Percentiles rank a stretch among this genome's conserved stretches.
phyloP scores from a whole-genome alignment of 2,329 filamentous ascomycete species.

The Microdochium bolleyi region DNA sequence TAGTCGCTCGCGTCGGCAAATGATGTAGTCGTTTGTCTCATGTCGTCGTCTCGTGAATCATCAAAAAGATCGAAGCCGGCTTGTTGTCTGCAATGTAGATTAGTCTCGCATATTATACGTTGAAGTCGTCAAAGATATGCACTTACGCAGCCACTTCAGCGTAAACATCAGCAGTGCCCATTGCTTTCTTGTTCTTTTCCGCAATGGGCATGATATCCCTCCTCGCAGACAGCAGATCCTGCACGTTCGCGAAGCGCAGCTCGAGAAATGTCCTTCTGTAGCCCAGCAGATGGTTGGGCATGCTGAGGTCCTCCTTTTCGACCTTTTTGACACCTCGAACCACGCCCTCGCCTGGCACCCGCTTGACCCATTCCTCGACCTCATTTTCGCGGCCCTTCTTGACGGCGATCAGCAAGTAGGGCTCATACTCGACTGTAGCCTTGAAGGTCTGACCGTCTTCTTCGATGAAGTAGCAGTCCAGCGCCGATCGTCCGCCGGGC shows the following conservation, averaged over 20 bases:
- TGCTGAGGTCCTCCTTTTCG: conserved; percentile 86
- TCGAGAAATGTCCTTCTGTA: conserved; percentile 84
- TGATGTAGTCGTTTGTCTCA: conserved; percentile 59
- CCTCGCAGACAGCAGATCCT: conserved; percentile 76
- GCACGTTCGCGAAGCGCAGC: conserved; percentile 80
- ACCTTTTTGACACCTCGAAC: conserved; percentile 71
- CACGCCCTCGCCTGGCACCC: conserved; percentile 69
- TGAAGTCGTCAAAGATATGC: not conserved
- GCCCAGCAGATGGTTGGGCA: conserved; percentile 93
- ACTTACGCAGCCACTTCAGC: conserved; percentile 85
- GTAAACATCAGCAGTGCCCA: conserved; percentile 97
- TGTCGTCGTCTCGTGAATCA: conserved; percentile 71
- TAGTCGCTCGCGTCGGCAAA: conserved; percentile 90
- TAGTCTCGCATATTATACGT: conserved; percentile 1
- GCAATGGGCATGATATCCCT: conserved; percentile 82
- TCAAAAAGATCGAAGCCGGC: conserved; percentile 83
- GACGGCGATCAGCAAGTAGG: conserved; percentile 89
- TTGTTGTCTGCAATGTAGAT: conserved; percentile 17
- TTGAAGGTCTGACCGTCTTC: conserved; percentile 89
- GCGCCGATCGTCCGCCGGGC: conserved; percentile 75
- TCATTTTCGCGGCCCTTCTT: conserved; percentile 84
- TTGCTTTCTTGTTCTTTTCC: conserved; percentile 92
- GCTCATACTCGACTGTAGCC: conserved; percentile 90
- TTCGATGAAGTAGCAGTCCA: conserved; percentile 96
- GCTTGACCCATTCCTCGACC: conserved; percentile 90